Percentiles rank a stretch among this genome's conserved stretches.
These are phyloP conservation scores for Echinochloa phyllopogon DNA, from an alignment of 176 grass and related monocot species.

Conservation along the genomic window DNA sequence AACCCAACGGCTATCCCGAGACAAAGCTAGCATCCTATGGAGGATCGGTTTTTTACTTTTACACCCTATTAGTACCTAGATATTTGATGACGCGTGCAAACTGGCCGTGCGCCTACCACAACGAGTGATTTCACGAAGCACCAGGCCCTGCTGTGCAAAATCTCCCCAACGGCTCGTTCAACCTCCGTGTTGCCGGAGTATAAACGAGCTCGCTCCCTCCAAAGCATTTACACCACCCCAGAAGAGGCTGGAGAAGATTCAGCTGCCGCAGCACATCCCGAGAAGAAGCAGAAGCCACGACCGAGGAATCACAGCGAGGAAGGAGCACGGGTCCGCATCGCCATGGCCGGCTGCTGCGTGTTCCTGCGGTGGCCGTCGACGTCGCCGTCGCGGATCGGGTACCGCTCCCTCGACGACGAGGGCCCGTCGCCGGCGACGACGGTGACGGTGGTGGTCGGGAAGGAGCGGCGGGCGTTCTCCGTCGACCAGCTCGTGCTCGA, in stretches of 20 bases:
- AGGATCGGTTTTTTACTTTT: neutral
- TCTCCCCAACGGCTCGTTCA: slow-evolving; percentile 34
- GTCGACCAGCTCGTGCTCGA: slow-evolving; percentile 87
- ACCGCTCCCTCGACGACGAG: slow-evolving; percentile 53
- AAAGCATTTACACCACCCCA: neutral
- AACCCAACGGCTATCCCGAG: slow-evolving; percentile 59
- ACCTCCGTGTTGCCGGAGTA: neutral
- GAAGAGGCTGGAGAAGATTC: neutral
- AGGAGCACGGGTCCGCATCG: neutral
- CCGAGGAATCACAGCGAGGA: slow-evolving; percentile 18
- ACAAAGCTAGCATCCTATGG: slow-evolving; percentile 2
- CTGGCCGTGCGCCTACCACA: too few relatives aligned
- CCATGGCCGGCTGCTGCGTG: slow-evolving; percentile 80
- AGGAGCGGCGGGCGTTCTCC: slow-evolving; percentile 84
- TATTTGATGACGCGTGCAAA: neutral
- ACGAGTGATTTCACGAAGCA: neutral
- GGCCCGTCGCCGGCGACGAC: slow-evolving; percentile 28
- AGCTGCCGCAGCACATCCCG: neutral
- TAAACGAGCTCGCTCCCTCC: slow-evolving; percentile 27
- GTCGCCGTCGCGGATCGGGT: slow-evolving; percentile 55
- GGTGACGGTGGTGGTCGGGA: slow-evolving; percentile 86
- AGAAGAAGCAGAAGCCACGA: neutral
- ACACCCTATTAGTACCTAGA: accelerated
- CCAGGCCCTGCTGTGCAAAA: neutral
- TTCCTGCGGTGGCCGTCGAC: slow-evolving; percentile 81